These are phyloP conservation scores for Phellopilus nigrolimitatus DNA, from an alignment of 1,284 basidiomycete species.

Conservation along the genomic window DNA sequence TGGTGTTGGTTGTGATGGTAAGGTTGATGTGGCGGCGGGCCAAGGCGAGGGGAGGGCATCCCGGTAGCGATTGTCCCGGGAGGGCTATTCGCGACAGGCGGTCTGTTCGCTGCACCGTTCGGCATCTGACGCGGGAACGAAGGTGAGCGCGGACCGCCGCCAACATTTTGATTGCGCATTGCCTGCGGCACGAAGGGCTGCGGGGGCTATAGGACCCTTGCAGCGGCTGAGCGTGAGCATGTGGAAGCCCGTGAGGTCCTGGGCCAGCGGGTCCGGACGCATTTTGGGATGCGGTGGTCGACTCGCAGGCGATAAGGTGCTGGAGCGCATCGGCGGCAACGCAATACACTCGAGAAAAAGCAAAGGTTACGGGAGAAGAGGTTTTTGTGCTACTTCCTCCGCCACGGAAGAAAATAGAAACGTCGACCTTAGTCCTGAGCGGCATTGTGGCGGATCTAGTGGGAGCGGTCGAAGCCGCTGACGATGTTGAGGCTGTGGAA, in stretches of 20 bases:
- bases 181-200: conserved; percentile 31
- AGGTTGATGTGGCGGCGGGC: conserved; percentile 50
- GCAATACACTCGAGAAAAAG: conserved; percentile 37
- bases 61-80: conserved; percentile 37
- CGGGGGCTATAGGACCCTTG: conserved; percentile 17
- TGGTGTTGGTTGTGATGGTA: conserved; percentile 30
- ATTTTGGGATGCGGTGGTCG: conserved; percentile 32
- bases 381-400: conserved; percentile 39
- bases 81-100: conserved; percentile 45
- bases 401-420: conserved; percentile 62
- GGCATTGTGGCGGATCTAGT: conserved; percentile 25
- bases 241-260: conserved; percentile 9
- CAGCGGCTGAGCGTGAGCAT: not conserved
- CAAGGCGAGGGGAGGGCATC: conserved; percentile 52
- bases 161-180: conserved; percentile 39
- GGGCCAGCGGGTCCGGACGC: conserved; percentile 14
- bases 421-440: conserved; percentile 46
- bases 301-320: conserved; percentile 19
- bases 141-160: conserved; percentile 55
- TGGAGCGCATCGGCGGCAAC: conserved; percentile 31
- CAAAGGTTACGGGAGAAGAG: conserved; percentile 32
- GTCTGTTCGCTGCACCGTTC: conserved; percentile 47
- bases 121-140: conserved; percentile 55
- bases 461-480: conserved; percentile 27
- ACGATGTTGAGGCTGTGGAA: conserved; percentile 31